Evolutionary conservation across 2,329 filamentous ascomycete species (phyloP).

Genomic region (Emmonsiellopsis sp.): DNA sequence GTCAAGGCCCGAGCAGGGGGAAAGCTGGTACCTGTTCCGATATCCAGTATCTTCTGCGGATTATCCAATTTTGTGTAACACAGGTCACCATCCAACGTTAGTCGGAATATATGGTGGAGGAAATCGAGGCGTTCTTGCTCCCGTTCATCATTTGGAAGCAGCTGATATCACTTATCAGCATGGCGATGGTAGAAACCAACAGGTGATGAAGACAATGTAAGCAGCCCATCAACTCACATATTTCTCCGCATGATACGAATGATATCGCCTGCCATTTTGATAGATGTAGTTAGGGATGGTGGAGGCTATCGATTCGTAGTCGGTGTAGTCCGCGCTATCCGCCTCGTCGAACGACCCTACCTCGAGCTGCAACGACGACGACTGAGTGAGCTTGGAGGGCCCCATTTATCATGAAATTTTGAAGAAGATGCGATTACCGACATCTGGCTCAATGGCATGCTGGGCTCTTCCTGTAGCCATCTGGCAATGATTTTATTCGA

Average conservation of each 20-base stretch:
- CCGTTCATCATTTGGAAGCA: slow-evolving; percentile 13
- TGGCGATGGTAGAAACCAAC: slow-evolving; percentile 6
- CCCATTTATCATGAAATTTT: neutral
- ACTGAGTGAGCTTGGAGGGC: neutral
- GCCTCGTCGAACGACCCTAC: neutral
- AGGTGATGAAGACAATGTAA: slow-evolving; percentile 7
- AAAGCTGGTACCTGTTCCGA: slow-evolving; percentile 23
- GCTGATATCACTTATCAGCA: neutral
- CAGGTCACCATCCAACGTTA: slow-evolving; percentile 22
- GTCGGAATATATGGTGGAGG: slow-evolving; percentile 25
- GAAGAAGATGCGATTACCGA: neutral
- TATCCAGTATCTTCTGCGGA: slow-evolving; percentile 19
- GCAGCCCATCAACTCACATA: slow-evolving; percentile 13
- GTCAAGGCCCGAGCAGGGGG: too few relatives aligned
- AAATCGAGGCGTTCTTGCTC: slow-evolving; percentile 34
- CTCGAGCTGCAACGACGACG: neutral
- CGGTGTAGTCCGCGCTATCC: neutral
- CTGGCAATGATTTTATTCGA: neutral
- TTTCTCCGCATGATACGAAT: slow-evolving; percentile 12
- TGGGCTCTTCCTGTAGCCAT: neutral
- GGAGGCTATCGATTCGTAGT: slow-evolving; percentile 7
- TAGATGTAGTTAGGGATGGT: slow-evolving; percentile 13
- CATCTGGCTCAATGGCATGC: neutral
- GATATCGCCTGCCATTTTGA: slow-evolving; percentile 15
- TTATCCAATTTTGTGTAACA: slow-evolving; percentile 21